Evolutionary conservation across 2,329 filamentous ascomycete genomes (phyloP), one percentile per base, ranked within the genome.

Genomic region (Microdochium nivale): DNA sequence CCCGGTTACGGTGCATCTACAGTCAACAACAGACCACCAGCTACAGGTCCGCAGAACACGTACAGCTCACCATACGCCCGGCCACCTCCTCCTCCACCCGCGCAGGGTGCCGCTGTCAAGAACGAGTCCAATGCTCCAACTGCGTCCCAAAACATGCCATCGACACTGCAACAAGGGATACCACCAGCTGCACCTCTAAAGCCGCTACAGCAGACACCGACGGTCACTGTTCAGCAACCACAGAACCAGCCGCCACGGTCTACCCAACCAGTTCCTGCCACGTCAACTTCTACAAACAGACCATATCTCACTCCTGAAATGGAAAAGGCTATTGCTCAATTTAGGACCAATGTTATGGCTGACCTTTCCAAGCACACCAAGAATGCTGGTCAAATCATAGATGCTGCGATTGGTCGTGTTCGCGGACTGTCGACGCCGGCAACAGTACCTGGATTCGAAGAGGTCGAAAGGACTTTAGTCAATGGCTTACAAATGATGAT

Each of bases 21-120:
- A 7, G 43, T 64, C 8, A 53, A 60, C 8, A 53, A 60, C n/a
- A 58, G 59, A 30, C 62, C 60, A 40, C 50, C 60, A 21, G 58
- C 50, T 27, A 54, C 53, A 19, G 33, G 56, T n/a, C 62, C 65
- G 40, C 62, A 62, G 53, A 61, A 59, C 50, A 63, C 62, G 1
- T 66, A 65, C 52, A 65, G 58, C 47, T 65, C 63, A 25, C 63
- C 62, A 23, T 66, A 66, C 48, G 62, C 62, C 11, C 60, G 63
- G 51, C 62, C 63, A 16, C 57, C 63, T 13, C 59, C 62, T 14
- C 56, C 63, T 10, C 59, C 62, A 14, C 56, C 46, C n/a, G 14
- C 54, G 30, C 32, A 57, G 16, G 63, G 58, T 46, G 51, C 57
- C 16, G 55, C 57, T 3, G 50, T 59, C 52, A 64, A 65, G 51